These are phyloP conservation scores for Phytophthora europaea DNA, from an alignment of 352 stramenopile genomes.

Conservation along the genomic window DNA sequence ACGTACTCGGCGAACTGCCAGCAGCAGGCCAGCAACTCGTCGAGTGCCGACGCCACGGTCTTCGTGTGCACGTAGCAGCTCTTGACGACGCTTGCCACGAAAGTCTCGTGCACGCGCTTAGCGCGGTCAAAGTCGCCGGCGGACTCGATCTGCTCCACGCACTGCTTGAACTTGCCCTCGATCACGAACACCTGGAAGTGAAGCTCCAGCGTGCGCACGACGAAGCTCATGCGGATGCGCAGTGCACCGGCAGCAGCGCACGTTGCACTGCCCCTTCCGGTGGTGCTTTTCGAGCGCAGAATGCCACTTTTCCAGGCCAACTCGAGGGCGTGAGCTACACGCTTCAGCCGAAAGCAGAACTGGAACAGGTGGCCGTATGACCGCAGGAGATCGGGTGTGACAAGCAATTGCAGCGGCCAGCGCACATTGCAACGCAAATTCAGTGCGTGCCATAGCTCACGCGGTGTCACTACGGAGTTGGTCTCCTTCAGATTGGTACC, in stretches of 20 bases:
- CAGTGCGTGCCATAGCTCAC: constrained; percentile 71
- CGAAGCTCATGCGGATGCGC: constrained; percentile 79
- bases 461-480: constrained; percentile 52
- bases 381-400: constrained; percentile 60
- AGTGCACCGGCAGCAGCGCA: constrained; percentile 50
- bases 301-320: constrained; percentile 65
- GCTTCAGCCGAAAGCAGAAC: constrained; percentile 85
- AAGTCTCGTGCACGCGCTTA: constrained; percentile 76
- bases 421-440: constrained; percentile 58
- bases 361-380: constrained; percentile 82
- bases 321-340: constrained; percentile 72
- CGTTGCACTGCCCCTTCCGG: constrained; percentile 11
- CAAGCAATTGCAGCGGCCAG: constrained; percentile 78
- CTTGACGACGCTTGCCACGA: constrained; percentile 73
- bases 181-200: constrained; percentile 88
- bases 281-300: constrained; percentile 41
- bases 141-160: constrained; percentile 54
- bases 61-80: constrained; percentile 79
- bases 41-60: constrained; percentile 62
- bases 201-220: constrained; percentile 75
- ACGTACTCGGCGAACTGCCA: constrained; percentile 83
- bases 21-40: constrained; percentile 70
- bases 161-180: constrained; percentile 70
- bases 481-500: constrained; percentile 37
- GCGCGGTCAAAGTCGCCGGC: constrained; percentile 75